Base-by-base conservation (phyloP, 192 early-diverging fungal genomes). In the Linderina pennispora region DNA sequence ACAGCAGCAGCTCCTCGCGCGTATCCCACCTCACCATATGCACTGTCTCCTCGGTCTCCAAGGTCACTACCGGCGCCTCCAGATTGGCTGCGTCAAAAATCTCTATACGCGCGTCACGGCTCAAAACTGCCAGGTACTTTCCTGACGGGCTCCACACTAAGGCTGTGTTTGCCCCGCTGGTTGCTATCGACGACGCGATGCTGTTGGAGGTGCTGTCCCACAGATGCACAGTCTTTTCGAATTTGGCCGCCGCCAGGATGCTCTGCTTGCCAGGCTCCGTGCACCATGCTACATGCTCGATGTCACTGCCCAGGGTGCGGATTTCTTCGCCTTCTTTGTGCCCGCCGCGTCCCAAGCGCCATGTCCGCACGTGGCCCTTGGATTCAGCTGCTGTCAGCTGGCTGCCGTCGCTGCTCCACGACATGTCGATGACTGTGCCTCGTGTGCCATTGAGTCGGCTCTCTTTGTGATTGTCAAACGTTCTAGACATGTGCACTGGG, bases 311-410 rank as follows among this genome's bases (percentile, higher is more conserved):
- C 7, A 71, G 28, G 0, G 45, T 51, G 21, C 50, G 47, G 33
- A 63, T 52, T 22, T 55, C 67, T 31, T 71, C 67, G 51, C 67
- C 67, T 17, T 71, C 67, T 22, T 71, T 71, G 45, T 71, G 67
- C 4, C 67, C 67, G 37, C 67, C 61, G 13, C 61, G 54, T 16
- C 52, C 61, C 1, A 71, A 49, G 2, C 67, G 38, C 67, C 67
- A 71, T 6, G 61, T 48, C 23, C 67, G 50, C 18, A 53, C 54
- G 1, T 50, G 42, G 8, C 61, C 67, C 22, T 54, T 63, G 13
- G 60, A 28, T 0, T 59, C 67, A 0, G 52, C 52, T 4, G 67
- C 67, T 10, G 60, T 64, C n/a, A 71, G 48, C 16, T 52, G 40
- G 15, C 40, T 48, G 15, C 67, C 67, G 26, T 72, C 68, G 52